Conservation (phyloP, 345 rosid species). For the Eucalyptus grandis region DNA sequence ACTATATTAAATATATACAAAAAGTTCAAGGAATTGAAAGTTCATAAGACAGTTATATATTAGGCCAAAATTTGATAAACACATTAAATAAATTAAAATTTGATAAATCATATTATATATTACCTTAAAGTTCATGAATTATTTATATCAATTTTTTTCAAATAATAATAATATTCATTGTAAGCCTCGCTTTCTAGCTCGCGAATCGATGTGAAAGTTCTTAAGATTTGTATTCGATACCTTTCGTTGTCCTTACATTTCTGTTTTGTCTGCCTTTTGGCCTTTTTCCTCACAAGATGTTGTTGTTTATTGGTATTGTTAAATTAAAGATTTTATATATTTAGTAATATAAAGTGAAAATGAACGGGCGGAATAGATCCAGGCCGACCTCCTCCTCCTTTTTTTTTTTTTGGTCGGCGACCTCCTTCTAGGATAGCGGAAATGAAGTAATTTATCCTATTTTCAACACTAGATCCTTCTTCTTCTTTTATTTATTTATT, state of each 20-base stretch:
- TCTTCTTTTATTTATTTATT: fast-evolving
- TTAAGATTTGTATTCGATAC: neutral
- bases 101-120: too few species aligned
- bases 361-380: neutral
- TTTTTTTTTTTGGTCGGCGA: neutral
- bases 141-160: neutral
- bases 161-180: neutral
- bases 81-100: too few species aligned
- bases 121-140: too few species aligned
- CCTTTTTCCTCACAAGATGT: neutral
- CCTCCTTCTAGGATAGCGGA: neutral
- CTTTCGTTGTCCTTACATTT: neutral
- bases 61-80: fast-evolving
- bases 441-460: neutral
- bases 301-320: neutral
- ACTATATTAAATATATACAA: too few species aligned
- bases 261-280: neutral
- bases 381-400: neutral
- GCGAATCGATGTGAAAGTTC: neutral
- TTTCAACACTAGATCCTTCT: neutral
- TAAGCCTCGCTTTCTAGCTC: neutral
- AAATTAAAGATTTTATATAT: fast-evolving
- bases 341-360: neutral
- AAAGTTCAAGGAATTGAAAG: too few species aligned
- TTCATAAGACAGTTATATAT: too few species aligned